phyloP scores from a whole-genome alignment of 768 basidiomycete genomes.

The Cystofilobasidium bisporidii region DNA sequence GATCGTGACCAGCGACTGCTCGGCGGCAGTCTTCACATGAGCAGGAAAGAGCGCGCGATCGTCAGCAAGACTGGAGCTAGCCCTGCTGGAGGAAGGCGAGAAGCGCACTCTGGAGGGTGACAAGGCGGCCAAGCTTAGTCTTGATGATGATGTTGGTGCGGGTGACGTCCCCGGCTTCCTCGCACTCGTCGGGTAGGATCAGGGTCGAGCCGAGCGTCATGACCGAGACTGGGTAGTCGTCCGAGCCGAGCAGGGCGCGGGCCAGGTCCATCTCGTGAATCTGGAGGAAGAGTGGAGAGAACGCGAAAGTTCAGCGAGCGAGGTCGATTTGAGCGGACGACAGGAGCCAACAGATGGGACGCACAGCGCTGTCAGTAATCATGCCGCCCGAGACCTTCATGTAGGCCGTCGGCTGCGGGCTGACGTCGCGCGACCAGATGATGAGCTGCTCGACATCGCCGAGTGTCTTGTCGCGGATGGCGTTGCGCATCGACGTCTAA shows the following conservation, averaged over 20 bases:
- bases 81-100: background rate
- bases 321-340: background rate
- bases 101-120: background rate
- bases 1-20: background rate
- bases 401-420: background rate
- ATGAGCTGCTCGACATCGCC: conserved; percentile 5
- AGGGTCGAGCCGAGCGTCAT: background rate
- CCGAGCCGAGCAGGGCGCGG: background rate
- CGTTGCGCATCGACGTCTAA: background rate
- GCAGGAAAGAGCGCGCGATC: background rate
- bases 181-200: background rate
- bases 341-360: background rate
- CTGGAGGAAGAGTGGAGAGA: too few species aligned
- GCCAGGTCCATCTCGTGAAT: background rate
- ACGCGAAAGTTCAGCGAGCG: background rate
- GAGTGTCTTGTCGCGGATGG: background rate
- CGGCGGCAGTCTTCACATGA: background rate
- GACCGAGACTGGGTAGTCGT: background rate
- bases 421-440: background rate
- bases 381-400: background rate
- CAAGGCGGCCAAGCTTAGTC: background rate
- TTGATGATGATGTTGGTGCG: background rate
- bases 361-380: background rate
- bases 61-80: background rate
- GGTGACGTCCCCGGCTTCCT: background rate